Evolutionary conservation across 257 asterid genomes (phyloP).

Genomic region (Gentiana straminea): DNA sequence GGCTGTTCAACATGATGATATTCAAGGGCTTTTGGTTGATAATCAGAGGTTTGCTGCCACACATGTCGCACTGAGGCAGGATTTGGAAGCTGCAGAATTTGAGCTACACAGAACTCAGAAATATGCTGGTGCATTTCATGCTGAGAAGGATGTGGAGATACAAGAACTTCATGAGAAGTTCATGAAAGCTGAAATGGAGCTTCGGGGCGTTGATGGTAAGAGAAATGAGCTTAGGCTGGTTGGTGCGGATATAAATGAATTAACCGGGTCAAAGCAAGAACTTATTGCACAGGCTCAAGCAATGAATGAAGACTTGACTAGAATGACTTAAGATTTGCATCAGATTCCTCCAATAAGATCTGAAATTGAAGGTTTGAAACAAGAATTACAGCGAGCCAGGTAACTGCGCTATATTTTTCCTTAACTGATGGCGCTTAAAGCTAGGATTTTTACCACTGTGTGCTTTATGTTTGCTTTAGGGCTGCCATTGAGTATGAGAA

Average conservation of each 20-base stretch:
- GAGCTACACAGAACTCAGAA: slow-evolving; percentile 79
- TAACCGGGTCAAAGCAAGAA: slow-evolving; percentile 69
- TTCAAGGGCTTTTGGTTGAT: slow-evolving; percentile 65
- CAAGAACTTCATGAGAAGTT: slow-evolving; percentile 74
- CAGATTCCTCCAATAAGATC: slow-evolving; percentile 72
- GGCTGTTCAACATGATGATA: slow-evolving; percentile 78
- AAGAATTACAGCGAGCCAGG: slow-evolving; percentile 78
- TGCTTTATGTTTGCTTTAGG: slow-evolving; percentile 27
- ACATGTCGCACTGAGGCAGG: slow-evolving; percentile 89
- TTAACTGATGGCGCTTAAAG: not conserved
- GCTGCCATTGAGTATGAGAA: slow-evolving; percentile 89
- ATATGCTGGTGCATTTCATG: slow-evolving; percentile 54
- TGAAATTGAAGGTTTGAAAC: slow-evolving; percentile 58
- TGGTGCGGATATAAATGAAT: slow-evolving; percentile 62
- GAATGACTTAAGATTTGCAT: slow-evolving; percentile 66
- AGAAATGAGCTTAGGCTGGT: slow-evolving; percentile 81
- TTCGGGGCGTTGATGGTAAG: slow-evolving; percentile 57
- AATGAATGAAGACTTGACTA: slow-evolving; percentile 80
- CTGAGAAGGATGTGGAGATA: slow-evolving; percentile 59
- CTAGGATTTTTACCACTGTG: slow-evolving; percentile 1
- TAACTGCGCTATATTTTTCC: slow-evolving; percentile 9
- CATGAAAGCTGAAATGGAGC: slow-evolving; percentile 63
- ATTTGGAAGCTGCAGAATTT: slow-evolving; percentile 58
- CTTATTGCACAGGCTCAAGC: slow-evolving; percentile 63
- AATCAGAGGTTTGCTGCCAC: slow-evolving; percentile 95